phyloP scores from a whole-genome alignment of 1,284 basidiomycete species.

The Austroboletus novae-zelandiae region DNA sequence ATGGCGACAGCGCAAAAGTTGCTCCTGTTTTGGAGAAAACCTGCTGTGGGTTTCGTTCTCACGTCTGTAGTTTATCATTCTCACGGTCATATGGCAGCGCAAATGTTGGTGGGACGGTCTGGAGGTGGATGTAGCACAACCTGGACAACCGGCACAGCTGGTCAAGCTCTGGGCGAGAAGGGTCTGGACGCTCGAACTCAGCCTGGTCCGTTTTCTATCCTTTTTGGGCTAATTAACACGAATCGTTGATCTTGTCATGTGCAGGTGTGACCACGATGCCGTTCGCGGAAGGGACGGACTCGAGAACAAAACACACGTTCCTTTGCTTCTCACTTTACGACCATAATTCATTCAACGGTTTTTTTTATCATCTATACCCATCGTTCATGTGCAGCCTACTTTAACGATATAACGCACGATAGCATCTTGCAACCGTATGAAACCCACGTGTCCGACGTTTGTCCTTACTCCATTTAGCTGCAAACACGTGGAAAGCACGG shows the following conservation, averaged over 20 bases:
- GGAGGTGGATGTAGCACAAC: conserved; percentile 77
- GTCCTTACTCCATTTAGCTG: background rate
- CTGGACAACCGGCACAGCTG: conserved; percentile 49
- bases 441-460: background rate
- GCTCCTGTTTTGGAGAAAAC: conserved; percentile 97
- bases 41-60: conserved; percentile 67
- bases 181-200: conserved; percentile 98
- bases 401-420: conserved; percentile 29
- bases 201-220: conserved; percentile 66
- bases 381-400: conserved; percentile 24
- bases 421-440: conserved; percentile 21
- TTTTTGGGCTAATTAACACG: background rate
- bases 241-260: conserved; percentile 2
- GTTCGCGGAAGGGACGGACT: background rate
- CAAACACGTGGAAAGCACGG: background rate
- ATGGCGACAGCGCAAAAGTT: conserved; percentile 98
- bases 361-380: conserved; percentile 27
- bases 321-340: conserved; percentile 17
- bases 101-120: conserved; percentile 99
- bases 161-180: conserved; percentile 95
- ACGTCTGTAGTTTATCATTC: background rate
- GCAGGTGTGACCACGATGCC: conserved; percentile 18
- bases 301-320: conserved; percentile 1
- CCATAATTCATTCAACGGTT: conserved; percentile 14
- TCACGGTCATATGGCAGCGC: conserved; percentile 48